Conservation (phyloP, 495 filamentous ascomycete species). For the Neurospora sp. region DNA sequence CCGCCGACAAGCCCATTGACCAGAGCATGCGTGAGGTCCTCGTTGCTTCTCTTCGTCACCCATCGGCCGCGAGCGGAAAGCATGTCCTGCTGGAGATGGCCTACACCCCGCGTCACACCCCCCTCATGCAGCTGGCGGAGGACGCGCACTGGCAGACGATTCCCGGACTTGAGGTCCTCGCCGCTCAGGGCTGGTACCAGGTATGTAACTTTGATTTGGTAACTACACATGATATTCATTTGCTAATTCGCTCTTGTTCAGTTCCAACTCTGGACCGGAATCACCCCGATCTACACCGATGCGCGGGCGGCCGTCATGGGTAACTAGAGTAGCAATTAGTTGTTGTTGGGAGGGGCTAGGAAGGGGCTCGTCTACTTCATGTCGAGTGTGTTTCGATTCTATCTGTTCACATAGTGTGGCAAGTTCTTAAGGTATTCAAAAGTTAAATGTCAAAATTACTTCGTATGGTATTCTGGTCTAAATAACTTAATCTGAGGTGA, state of each 20-base stretch:
- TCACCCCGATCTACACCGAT: slow-evolving; percentile 56
- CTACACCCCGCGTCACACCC: slow-evolving; percentile 77
- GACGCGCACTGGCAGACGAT: slow-evolving; percentile 79
- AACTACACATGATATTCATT: neutral
- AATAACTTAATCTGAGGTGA: too few relatives aligned
- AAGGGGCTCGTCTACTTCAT: neutral
- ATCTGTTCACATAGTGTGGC: neutral
- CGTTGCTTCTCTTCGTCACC: slow-evolving; percentile 41
- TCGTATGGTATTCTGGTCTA: neutral
- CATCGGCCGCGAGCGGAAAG: slow-evolving; percentile 21
- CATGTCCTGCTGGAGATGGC: slow-evolving; percentile 87
- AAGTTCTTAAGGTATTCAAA: neutral
- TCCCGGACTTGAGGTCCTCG: slow-evolving; percentile 79
- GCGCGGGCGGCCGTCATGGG: slow-evolving; percentile 45
- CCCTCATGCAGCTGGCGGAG: slow-evolving; percentile 75
- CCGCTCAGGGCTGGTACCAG: slow-evolving; percentile 76
- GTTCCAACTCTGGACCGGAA: slow-evolving; percentile 74
- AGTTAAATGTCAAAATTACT: neutral
- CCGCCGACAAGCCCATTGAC: slow-evolving; percentile 81
- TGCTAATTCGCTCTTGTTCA: slow-evolving; percentile 19
- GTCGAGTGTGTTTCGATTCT: neutral
- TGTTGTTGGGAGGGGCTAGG: neutral
- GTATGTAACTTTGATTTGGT: slow-evolving; percentile 23
- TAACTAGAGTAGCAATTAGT: slow-evolving; percentile 1
- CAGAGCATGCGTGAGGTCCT: slow-evolving; percentile 57